Percentiles rank a stretch among this genome's conserved stretches.
Evolutionary conservation across 768 basidiomycete genomes (phyloP).

Genomic region (Kwoniella botswanensis): DNA sequence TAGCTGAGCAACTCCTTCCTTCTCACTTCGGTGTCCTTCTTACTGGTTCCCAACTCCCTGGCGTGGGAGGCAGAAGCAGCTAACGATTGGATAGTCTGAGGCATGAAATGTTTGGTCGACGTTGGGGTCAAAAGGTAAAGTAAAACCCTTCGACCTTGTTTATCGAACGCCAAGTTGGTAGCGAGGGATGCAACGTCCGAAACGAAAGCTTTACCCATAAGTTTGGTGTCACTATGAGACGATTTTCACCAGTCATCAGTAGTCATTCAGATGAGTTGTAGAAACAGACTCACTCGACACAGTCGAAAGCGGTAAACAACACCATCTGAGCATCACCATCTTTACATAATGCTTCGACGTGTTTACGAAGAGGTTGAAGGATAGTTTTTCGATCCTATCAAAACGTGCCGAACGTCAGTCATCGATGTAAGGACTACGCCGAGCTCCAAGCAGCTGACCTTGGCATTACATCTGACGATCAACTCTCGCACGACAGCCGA

Average conservation of each 20-base stretch:
- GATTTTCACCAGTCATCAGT: slow-evolving; percentile 9
- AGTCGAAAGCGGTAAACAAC: slow-evolving; percentile 85
- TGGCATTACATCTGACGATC: slow-evolving; percentile 79
- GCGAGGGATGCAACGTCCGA: slow-evolving; percentile 69
- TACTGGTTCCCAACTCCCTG: slow-evolving; percentile 68
- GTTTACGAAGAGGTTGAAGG: slow-evolving; percentile 84
- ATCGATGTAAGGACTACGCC: background rate
- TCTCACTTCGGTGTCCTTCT: slow-evolving; percentile 72
- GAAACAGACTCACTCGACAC: slow-evolving; percentile 72
- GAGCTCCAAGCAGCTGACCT: slow-evolving; percentile 61
- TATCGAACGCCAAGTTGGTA: slow-evolving; percentile 65
- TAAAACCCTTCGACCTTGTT: slow-evolving; percentile 73
- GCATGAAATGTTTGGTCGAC: slow-evolving; percentile 83
- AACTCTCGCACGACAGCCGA: slow-evolving; percentile 84
- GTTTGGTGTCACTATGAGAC: slow-evolving; percentile 78
- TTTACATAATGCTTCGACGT: slow-evolving; percentile 82
- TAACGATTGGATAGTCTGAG: slow-evolving; percentile 72
- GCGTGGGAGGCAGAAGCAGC: slow-evolving; percentile 71
- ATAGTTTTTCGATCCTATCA: slow-evolving; percentile 85
- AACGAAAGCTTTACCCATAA: slow-evolving; percentile 78
- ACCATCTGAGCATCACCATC: slow-evolving; percentile 91
- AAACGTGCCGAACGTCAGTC: background rate
- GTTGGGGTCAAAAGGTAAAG: slow-evolving; percentile 84
- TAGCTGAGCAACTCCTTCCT: slow-evolving; percentile 73
- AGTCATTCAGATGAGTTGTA: background rate